These are phyloP conservation scores for Posidonia australis DNA, from an alignment of 106 monocot genomes.

Conservation along the genomic window DNA sequence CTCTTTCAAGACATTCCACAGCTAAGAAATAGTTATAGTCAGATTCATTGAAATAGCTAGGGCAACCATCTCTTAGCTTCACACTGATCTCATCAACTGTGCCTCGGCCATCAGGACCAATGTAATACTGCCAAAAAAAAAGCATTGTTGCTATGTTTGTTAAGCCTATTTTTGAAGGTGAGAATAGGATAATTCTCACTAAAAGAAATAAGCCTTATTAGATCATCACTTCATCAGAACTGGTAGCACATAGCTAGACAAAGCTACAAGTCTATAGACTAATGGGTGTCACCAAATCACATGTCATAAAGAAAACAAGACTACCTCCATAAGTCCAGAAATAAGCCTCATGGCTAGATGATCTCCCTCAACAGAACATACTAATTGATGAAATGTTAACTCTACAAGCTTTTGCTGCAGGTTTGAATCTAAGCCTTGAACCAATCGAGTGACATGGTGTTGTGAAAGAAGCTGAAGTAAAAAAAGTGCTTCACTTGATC, in stretches of 20 bases:
- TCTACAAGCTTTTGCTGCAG: conserved; percentile 49
- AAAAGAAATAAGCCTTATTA: conserved; percentile 16
- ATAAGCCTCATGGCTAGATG: conserved; percentile 80
- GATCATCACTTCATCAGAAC: too few relatives aligned
- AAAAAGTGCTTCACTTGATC: conserved; percentile 94
- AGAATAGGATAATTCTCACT: neutral
- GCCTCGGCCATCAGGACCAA: conserved; percentile 68
- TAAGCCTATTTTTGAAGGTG: too few relatives aligned
- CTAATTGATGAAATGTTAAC: conserved; percentile 81
- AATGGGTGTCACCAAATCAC: neutral
- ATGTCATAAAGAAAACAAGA: neutral
- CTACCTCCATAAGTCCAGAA: conserved; percentile 90
- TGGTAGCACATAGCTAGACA: too few relatives aligned
- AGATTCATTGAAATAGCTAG: conserved; percentile 86
- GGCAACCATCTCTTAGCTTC: conserved; percentile 80
- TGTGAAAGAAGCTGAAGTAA: conserved; percentile 86
- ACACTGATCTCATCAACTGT: conserved; percentile 92
- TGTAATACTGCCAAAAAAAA: conserved; percentile 53
- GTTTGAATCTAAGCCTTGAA: conserved; percentile 56
- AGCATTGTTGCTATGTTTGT: neutral
- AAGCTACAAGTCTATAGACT: too few relatives aligned
- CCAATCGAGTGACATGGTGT: conserved; percentile 74
- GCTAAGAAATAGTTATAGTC: conserved; percentile 87
- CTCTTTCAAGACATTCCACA: conserved; percentile 89
- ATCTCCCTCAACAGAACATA: conserved; percentile 92